Conservation (phyloP, 768 basidiomycete species). For the Lactarius quietus region DNA sequence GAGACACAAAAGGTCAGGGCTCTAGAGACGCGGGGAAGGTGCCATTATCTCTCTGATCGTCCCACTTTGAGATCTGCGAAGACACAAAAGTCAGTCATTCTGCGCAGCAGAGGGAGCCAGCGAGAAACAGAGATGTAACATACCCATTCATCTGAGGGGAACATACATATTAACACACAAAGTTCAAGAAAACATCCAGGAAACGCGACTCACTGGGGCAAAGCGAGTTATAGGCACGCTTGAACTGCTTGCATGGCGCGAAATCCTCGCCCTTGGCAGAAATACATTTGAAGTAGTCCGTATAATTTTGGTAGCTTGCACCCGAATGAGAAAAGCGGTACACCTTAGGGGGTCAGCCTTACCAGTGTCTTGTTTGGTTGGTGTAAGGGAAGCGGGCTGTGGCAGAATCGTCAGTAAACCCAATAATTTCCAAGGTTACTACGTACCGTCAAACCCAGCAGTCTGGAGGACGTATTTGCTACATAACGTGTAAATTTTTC, state of each 20-base stretch:
- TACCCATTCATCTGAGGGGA: slow-evolving; percentile 84
- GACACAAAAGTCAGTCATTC: slow-evolving; percentile 4
- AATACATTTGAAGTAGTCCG: slow-evolving; percentile 98
- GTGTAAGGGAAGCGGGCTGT: slow-evolving; percentile 84
- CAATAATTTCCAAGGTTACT: not conserved
- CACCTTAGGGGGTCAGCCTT: slow-evolving; percentile 26
- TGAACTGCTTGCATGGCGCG: slow-evolving; percentile 99
- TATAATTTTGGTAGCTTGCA: slow-evolving; percentile 90
- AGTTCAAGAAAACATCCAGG: not conserved
- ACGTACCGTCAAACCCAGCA: slow-evolving; percentile 86
- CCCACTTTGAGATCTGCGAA: slow-evolving; percentile 76
- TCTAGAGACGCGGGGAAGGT: slow-evolving; percentile 92
- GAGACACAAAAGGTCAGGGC: slow-evolving; percentile 42
- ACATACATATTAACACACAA: slow-evolving; percentile 21
- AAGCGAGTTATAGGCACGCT: slow-evolving; percentile 90
- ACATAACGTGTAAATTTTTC: slow-evolving; percentile 19
- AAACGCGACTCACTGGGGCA: slow-evolving; percentile 81
- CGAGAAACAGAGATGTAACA: slow-evolving; percentile 20
- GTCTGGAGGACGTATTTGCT: slow-evolving; percentile 92
- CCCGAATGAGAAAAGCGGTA: not conserved
- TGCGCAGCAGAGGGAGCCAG: not conserved
- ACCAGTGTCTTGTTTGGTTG: slow-evolving; percentile 98
- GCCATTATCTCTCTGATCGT: slow-evolving; percentile 91
- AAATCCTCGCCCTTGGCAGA: slow-evolving; percentile 97
- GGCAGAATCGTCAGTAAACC: slow-evolving; percentile 15